phyloP scores from a whole-genome alignment of 2,329 filamentous ascomycete genomes.

The Penicillium italicum region DNA sequence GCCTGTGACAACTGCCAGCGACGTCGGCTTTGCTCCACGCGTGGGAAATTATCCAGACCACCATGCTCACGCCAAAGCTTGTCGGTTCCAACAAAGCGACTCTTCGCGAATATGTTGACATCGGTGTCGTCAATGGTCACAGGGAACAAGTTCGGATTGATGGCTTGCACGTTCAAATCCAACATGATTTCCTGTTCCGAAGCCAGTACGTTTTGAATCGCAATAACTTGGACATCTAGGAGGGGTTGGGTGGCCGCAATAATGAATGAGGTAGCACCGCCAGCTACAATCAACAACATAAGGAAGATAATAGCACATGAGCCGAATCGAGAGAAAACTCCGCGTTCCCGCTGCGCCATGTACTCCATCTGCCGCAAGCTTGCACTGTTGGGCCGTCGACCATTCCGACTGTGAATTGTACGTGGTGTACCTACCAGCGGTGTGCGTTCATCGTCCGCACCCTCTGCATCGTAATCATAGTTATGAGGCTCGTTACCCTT shows the following conservation, averaged over 20 bases:
- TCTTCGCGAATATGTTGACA: constrained; percentile 91
- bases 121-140: constrained; percentile 84
- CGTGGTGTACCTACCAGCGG: constrained; percentile 67
- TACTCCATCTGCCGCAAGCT: constrained; percentile 70
- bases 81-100: constrained; percentile 72
- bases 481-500: constrained; percentile 61
- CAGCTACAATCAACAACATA: constrained; percentile 74
- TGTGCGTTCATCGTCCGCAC: constrained; percentile 82
- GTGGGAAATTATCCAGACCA: constrained; percentile 29
- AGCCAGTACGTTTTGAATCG: constrained; percentile 84
- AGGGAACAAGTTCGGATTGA: constrained; percentile 90
- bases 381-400: constrained; percentile 53
- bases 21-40: constrained; percentile 32
- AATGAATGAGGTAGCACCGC: constrained; percentile 83
- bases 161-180: constrained; percentile 78
- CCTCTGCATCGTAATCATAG: constrained; percentile 80
- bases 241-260: constrained; percentile 89
- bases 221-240: constrained; percentile 69
- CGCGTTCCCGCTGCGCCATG: constrained; percentile 61
- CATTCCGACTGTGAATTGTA: constrained; percentile 56
- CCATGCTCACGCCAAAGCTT: constrained; percentile 39
- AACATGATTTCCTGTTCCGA: constrained; percentile 95
- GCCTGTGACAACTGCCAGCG: constrained; percentile 31
- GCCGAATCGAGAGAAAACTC: constrained; percentile 71
- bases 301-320: constrained; percentile 81